Evolutionary conservation across 441 rosid genomes (phyloP).

Genomic region (Arabidopsis lyrata): DNA sequence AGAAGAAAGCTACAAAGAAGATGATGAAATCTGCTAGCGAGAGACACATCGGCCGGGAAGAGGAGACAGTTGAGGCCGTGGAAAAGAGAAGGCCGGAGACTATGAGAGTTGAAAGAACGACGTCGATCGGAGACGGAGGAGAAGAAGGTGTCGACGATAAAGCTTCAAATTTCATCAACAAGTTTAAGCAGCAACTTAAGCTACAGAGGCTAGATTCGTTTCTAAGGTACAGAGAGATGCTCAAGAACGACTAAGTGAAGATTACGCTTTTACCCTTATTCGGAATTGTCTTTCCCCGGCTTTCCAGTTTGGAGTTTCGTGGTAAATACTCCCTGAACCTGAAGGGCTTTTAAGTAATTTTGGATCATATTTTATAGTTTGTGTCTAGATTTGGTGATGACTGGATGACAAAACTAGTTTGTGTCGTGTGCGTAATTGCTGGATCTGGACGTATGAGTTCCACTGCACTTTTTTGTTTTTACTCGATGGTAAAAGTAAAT

Average conservation of each 20-base stretch:
- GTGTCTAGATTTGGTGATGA: conserved; percentile 29
- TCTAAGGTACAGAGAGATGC: conserved; percentile 60
- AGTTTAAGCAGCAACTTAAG: conserved; percentile 75
- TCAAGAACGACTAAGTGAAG: conserved; percentile 28
- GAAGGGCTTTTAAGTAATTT: conserved; percentile 36
- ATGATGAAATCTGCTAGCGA: conserved; percentile 80
- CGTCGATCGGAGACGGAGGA: conserved; percentile 49
- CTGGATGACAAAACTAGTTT: conserved; percentile 21
- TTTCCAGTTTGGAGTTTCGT: background rate
- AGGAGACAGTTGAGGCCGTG: conserved; percentile 46
- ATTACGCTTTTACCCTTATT: conserved; percentile 6
- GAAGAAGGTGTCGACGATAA: conserved; percentile 67
- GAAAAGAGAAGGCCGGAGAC: conserved; percentile 62
- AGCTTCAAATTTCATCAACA: conserved; percentile 85
- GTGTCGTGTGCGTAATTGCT: conserved; percentile 36
- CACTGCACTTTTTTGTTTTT: background rate
- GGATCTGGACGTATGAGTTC: conserved; percentile 28
- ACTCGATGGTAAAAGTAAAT: conserved; percentile 21
- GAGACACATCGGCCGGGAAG: conserved; percentile 36
- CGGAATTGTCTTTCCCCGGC: conserved; percentile 3
- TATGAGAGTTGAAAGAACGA: conserved; percentile 50
- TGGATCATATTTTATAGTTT: background rate
- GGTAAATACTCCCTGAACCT: background rate
- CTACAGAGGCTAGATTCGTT: conserved; percentile 83
- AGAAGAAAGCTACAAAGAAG: conserved; percentile 41